Base-by-base conservation (phyloP, 2,329 filamentous ascomycete species). In the Neodidymelliopsis sp. region DNA sequence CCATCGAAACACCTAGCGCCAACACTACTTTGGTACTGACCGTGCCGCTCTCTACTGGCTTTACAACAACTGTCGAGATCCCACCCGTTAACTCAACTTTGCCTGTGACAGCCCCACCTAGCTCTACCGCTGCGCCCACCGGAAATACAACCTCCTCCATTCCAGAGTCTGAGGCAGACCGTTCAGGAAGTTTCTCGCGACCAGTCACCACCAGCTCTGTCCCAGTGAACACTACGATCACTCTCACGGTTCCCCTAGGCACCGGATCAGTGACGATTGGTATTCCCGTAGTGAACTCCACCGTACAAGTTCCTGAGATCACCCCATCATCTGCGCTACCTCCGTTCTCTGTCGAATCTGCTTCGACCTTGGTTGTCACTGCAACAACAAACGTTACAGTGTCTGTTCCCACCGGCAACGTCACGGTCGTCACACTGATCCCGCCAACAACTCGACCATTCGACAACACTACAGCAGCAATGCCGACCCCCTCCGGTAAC, bases 381-480 rank as follows among this genome's bases (percentile, higher is more conserved):
- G 15, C 39, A 7, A 36, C 22, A 1, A 20, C 39, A 15, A 52
- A 58, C 15, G 28, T 35, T 3, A 59, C 56, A 24, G 36, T 50
- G 3, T 35, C 35, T 4, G 12, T 56, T 3, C 34, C 56, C 19
- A 52, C 35, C 2, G 47, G 33, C 3, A 56, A 43, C 12, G 30
- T 49, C 1, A 24, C 31, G 3, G 41, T 42, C 18, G 40, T 37
- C 3, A 41, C 44, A 3, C 20, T 43, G 13, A 46, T 48, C 13
- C 47, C 54, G 4, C 47, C 47, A 2, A 37, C 49, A 13, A 41
- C 49, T 29, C 39, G 46, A 19, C 46, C 46, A 0, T 43, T 49
- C 22, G 46, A 42, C 13, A 45, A 45, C 31, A 31, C 41, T 13
- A 50, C 47, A 4, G 29, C 29, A 6, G 25, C 47, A 9, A 2